Evolutionary conservation across 1,284 basidiomycete species (phyloP).

Genomic region (Pyrrhoderma noxium): DNA sequence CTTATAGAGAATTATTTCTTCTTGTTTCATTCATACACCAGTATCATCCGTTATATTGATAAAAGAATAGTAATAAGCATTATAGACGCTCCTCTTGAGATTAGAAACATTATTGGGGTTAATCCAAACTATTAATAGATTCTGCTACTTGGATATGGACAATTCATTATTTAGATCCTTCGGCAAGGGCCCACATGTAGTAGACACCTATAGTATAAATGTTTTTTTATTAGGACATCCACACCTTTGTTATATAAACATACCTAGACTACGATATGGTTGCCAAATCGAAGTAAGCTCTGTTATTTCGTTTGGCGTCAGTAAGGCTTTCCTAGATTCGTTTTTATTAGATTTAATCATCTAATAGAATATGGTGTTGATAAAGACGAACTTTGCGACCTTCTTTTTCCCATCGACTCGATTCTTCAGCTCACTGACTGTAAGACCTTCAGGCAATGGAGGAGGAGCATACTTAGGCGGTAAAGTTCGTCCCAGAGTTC

Average conservation of each 20-base stretch:
- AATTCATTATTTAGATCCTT: too few relatives aligned
- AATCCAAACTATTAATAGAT: too few relatives aligned
- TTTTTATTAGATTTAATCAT: too few relatives aligned
- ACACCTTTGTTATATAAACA: too few relatives aligned
- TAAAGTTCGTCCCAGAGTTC: conserved; percentile 34
- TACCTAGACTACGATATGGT: conserved; percentile 76
- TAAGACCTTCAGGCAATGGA: conserved; percentile 57
- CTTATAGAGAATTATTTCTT: too few relatives aligned
- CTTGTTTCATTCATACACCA: too few relatives aligned
- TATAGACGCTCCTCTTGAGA: too few relatives aligned
- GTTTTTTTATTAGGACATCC: too few relatives aligned
- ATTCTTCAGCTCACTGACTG: conserved; percentile 51
- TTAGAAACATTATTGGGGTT: too few relatives aligned
- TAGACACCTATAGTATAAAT: conserved; percentile 20
- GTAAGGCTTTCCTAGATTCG: conserved; percentile 55
- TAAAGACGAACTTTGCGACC: conserved; percentile 51
- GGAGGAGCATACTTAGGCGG: conserved; percentile 26
- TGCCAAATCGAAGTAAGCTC: conserved; percentile 68
- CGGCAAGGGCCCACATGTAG: conserved; percentile 22
- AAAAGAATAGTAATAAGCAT: too few relatives aligned
- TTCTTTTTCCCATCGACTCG: conserved; percentile 77
- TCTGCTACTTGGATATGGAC: too few relatives aligned
- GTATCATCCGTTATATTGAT: too few relatives aligned
- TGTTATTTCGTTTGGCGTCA: conserved; percentile 81
- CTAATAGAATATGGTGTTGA: not conserved